Base-by-base conservation (phyloP, 2,329 filamentous ascomycete genomes). In the Tolypocladium inflatum region DNA sequence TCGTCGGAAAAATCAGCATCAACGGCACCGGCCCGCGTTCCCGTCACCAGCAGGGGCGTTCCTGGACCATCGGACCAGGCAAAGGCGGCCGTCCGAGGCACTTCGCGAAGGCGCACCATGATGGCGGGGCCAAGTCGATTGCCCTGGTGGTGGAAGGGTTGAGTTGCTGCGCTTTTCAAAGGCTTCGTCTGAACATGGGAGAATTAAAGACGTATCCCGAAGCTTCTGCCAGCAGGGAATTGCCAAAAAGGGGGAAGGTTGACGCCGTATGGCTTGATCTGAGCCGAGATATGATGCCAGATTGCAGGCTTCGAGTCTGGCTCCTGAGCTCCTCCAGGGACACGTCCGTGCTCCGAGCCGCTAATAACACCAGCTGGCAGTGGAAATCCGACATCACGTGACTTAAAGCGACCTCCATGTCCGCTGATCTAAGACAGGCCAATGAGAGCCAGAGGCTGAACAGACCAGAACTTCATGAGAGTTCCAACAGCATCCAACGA, bases 1-100 rank as follows among this genome's bases (percentile, higher is more conserved):
- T 97, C 92, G 73, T 94, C 94, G 35, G 94, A 97, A 76, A 99
- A 99, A 74, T 97, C 92, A 66, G 90, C 92, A 75, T 96, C 91
- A 48, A 99, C 91, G 67, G 94, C 94, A 63, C 94, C 94, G 61
- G 94, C 92, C 66, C 92, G 87, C 53, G 94, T 99, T 67, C 94
- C 94, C 35, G 94, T 99, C 60, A 91, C 93, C 63, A 99, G 80
- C 65, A 96, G 80, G 66, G 93, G 91, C 65, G 87, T 85, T 43
- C 84, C 82, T 55, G 90, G 78, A 66, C 87, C 89, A 33, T 92
- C 89, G 65, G 91, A 96, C 93, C 94, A 99, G 70, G 94, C 91
- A 74, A 99, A 99, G 68, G 93, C 89, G 74, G 93, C 94, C 69
- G 94, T 99, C 76, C 94, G 86, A 73, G 91, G 90, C 71, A 99